These are phyloP conservation scores for Blastobotrys mokoenaii DNA, from an alignment of 805 yeast species.

Conservation along the genomic window DNA sequence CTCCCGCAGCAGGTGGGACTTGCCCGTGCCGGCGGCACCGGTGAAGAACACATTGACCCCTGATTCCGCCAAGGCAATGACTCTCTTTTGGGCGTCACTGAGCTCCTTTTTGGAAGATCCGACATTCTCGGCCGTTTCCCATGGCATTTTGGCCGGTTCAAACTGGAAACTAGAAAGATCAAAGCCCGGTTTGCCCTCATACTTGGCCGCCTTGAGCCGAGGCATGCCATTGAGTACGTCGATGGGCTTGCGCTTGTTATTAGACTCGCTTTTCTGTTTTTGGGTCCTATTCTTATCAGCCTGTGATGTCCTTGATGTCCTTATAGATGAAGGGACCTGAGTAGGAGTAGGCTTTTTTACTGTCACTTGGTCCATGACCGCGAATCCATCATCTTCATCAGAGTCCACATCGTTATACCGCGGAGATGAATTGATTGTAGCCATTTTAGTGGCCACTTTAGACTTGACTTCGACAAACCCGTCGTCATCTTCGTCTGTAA, in stretches of 20 bases:
- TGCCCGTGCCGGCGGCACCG: conserved; percentile 98
- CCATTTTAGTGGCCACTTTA: too few relatives aligned
- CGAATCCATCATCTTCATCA: conserved; percentile 4
- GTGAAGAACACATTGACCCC: conserved; percentile 70
- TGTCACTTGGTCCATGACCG: neutral
- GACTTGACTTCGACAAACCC: too few relatives aligned
- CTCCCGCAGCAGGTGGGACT: conserved; percentile 67
- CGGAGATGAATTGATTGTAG: too few relatives aligned
- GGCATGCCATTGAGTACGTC: neutral
- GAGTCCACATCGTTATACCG: neutral
- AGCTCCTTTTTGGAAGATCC: neutral
- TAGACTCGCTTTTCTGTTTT: neutral
- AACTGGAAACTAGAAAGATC: too few relatives aligned
- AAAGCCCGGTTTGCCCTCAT: neutral
- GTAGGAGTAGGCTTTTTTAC: neutral
- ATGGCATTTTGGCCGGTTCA: neutral
- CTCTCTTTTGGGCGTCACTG: conserved; percentile 38
- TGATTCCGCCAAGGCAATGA: conserved; percentile 50
- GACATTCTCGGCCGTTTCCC: neutral
- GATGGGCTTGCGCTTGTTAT: too few relatives aligned
- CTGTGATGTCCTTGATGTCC: neutral
- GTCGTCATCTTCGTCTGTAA: too few relatives aligned
- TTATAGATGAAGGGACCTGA: neutral
- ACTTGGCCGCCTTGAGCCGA: neutral
- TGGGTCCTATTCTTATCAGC: neutral